phyloP scores from a whole-genome alignment of 768 basidiomycete genomes.

The Lentinula lateritia region DNA sequence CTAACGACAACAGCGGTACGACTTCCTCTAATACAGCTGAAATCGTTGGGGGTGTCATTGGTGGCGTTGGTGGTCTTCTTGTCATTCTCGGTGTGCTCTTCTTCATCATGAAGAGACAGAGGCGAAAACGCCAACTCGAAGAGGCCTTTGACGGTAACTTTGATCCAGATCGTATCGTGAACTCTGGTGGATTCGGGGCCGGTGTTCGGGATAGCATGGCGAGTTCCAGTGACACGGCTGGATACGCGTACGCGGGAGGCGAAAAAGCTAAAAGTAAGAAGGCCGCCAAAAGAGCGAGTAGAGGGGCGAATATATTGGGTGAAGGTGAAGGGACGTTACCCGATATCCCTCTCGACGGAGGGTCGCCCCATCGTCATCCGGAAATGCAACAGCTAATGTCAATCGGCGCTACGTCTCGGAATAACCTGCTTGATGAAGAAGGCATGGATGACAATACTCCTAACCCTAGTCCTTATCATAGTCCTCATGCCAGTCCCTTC shows the following conservation, averaged over 20 bases:
- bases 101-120: conserved; percentile 1
- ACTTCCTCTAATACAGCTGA: conserved; percentile 1
- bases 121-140: neutral
- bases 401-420: neutral
- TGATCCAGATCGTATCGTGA: conserved; percentile 6
- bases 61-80: conserved; percentile 1
- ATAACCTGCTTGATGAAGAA: conserved; percentile 3
- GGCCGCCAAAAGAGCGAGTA: neutral
- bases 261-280: conserved; percentile 1
- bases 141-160: conserved; percentile 10
- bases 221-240: neutral
- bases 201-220: neutral
- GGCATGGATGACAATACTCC: neutral
- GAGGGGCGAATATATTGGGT: neutral
- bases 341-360: neutral
- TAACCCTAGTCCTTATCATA: neutral
- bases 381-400: neutral
- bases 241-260: neutral
- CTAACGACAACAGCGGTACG: neutral
- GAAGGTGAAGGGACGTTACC: neutral
- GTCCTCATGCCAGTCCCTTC: neutral
- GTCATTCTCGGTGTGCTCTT: conserved; percentile 1
- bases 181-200: neutral
- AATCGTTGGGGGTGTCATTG: conserved; percentile 8
- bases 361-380: neutral